Evolutionary conservation across 805 yeast species (phyloP), one percentile per base, ranked within the genome.

Genomic region (Tanozyma kutaoensis): DNA sequence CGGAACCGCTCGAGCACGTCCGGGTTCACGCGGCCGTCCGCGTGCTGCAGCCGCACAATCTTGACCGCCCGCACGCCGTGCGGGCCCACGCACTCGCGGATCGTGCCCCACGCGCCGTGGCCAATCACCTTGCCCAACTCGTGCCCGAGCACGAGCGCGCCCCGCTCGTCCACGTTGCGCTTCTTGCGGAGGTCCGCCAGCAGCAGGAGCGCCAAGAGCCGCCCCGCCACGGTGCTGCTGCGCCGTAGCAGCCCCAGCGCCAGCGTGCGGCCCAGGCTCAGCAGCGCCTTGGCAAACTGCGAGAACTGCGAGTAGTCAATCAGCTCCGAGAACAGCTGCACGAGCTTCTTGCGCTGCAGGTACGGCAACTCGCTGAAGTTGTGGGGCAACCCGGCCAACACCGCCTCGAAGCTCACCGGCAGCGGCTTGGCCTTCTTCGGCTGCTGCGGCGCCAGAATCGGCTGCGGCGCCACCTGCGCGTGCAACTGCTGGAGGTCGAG

Each of bases 101-200:
- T 76, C 16, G 76, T 66, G 8, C 95, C 93, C 78, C 91, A 86
- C 0, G 94, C 93, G 10, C 96, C 95, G 45, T 69, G 71, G 2
- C 95, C 95, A 34, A 84, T 75, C 8, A 76, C 66, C 38, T 72
- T 72, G 1, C 93, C 94, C 17, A 85, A 45, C 18, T 52, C 62
- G 37, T 72, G 71, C 11, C 69, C 73, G 54, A 76, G 37, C 2
- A 84, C 69, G 14, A 64, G 46, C 10, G 79, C 75, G 1, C 93
- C 94, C 33, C 66, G 70, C 31, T 76, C 82, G 39, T 74, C 79
- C 6, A 58, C 56, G 37, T 65, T 59, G 15, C 30, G 29, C 33
- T 58, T 44, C 31, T 45, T 50, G 28, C 43, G 39, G 29, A 56
- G 35, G 31, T 56, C 62, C 9, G 52, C 42, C 3, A 61, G 44